These are phyloP conservation scores for Nicotiana tabacum DNA, from an alignment of 257 asterid genomes.

Conservation along the genomic window DNA sequence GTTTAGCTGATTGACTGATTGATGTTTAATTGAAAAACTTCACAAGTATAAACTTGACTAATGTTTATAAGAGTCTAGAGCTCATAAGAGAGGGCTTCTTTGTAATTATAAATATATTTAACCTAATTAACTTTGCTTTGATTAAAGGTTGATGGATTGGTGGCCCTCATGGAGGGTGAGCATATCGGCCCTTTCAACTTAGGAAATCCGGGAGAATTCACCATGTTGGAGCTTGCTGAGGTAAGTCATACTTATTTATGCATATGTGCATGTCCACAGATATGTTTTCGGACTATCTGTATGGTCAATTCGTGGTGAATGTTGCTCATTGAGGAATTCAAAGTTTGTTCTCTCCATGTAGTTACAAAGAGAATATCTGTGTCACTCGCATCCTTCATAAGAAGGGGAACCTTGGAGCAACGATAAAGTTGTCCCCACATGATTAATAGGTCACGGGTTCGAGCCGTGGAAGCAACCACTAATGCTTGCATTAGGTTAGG, in stretches of 20 bases:
- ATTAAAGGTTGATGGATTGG: constrained; percentile 43
- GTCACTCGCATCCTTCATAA: background rate
- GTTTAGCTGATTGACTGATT: background rate
- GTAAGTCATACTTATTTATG: constrained; percentile 17
- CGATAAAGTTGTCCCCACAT: no score
- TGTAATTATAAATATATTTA: background rate
- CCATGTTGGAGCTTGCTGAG: constrained; percentile 52
- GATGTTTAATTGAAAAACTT: background rate
- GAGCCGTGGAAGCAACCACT: no score
- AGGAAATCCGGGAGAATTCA: constrained; percentile 55
- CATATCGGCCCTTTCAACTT: constrained; percentile 59
- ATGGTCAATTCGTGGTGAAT: background rate
- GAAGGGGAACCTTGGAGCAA: no score
- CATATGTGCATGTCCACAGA: background rate
- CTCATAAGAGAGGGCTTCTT: background rate
- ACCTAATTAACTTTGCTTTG: background rate
- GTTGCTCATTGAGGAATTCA: background rate
- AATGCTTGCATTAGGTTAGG: no score
- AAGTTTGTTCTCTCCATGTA: background rate
- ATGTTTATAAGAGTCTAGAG: background rate
- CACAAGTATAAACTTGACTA: background rate
- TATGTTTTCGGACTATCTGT: background rate
- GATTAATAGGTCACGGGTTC: no score
- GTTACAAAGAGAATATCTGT: background rate
- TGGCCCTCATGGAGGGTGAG: constrained; percentile 50